phyloP scores from a whole-genome alignment of 345 rosid genomes.

The Carallia brachiata region DNA sequence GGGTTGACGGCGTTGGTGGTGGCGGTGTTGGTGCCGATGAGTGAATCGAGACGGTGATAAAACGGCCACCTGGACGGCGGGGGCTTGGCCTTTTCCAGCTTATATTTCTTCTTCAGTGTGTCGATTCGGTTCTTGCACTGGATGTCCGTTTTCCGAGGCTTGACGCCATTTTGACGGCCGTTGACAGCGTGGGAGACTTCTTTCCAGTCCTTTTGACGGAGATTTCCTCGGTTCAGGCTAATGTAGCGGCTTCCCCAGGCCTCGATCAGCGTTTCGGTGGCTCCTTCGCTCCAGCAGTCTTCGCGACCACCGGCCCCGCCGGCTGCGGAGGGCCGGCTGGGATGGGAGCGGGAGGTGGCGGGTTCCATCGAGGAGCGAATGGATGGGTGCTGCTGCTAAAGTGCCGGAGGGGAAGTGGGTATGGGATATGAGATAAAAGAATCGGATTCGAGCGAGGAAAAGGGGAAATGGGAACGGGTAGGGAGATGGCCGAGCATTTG shows the following conservation, averaged over 20 bases:
- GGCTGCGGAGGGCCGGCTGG: not conserved
- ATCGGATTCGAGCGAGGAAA: slow-evolving; percentile 14
- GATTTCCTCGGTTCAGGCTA: slow-evolving; percentile 20
- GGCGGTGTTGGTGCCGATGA: slow-evolving; percentile 12
- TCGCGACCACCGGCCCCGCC: slow-evolving; percentile 16
- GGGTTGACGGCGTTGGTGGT: no score
- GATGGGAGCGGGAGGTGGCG: not conserved
- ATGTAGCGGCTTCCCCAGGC: slow-evolving; percentile 23
- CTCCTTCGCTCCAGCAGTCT: slow-evolving; percentile 29
- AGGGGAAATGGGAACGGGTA: slow-evolving; percentile 12
- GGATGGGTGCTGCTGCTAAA: slow-evolving; percentile 12
- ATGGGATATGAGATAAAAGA: slow-evolving; percentile 22
- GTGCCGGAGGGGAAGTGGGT: slow-evolving; percentile 21
- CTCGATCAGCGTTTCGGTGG: slow-evolving; percentile 17
- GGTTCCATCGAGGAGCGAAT: slow-evolving; percentile 32
- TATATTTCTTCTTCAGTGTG: slow-evolving; percentile 19
- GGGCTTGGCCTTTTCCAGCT: slow-evolving; percentile 21
- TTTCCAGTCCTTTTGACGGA: slow-evolving; percentile 29
- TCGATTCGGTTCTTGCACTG: slow-evolving; percentile 24
- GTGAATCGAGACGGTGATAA: slow-evolving; percentile 21
- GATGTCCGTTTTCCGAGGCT: slow-evolving; percentile 11
- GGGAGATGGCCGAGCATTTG: slow-evolving; percentile 33
- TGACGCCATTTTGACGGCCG: slow-evolving; percentile 6
- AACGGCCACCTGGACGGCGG: slow-evolving; percentile 31
- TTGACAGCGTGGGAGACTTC: slow-evolving; percentile 27